A percentile compares a stretch with the other conserved stretches of the same genome.
Conservation (phyloP, 106 monocot genomes). For the Dendrobium officinale region DNA sequence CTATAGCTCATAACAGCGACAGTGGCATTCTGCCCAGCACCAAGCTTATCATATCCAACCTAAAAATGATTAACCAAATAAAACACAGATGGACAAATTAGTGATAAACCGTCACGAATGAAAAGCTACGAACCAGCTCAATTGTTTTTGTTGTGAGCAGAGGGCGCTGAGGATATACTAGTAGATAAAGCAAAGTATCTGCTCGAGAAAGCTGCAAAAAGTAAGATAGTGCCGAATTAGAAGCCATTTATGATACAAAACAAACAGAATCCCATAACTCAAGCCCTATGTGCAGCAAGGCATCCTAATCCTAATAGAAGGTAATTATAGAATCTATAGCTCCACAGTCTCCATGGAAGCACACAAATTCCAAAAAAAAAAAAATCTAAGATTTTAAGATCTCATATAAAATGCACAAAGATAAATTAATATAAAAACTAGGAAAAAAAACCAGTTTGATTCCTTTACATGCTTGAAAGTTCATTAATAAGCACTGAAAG, state of each 20-base stretch:
- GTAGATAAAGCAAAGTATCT: constrained; percentile 73
- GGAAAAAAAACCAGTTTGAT: not conserved
- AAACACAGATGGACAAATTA: not conserved
- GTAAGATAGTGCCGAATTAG: not conserved
- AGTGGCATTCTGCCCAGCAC: constrained; percentile 98
- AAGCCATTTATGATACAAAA: not conserved
- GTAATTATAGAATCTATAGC: not conserved
- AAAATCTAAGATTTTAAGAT: no score
- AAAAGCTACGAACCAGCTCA: constrained; percentile 63
- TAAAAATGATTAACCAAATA: constrained; percentile 13
- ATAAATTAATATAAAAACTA: not conserved
- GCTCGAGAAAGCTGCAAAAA: constrained; percentile 46
- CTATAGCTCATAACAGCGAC: constrained; percentile 99
- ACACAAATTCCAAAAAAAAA: not conserved
- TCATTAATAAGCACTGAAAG: not conserved
- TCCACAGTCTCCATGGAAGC: not conserved
- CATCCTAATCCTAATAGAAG: not conserved
- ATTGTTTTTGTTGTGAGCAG: constrained; percentile 92
- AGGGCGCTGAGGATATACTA: constrained; percentile 92
- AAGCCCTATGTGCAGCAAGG: not conserved
- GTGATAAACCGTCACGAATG: not conserved
- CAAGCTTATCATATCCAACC: constrained; percentile 94
- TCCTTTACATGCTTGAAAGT: not conserved
- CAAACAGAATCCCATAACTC: not conserved
- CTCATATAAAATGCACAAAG: not conserved